phyloP scores from a whole-genome alignment of 164 flowering plant genomes.

The Chimonanthus praecox region DNA sequence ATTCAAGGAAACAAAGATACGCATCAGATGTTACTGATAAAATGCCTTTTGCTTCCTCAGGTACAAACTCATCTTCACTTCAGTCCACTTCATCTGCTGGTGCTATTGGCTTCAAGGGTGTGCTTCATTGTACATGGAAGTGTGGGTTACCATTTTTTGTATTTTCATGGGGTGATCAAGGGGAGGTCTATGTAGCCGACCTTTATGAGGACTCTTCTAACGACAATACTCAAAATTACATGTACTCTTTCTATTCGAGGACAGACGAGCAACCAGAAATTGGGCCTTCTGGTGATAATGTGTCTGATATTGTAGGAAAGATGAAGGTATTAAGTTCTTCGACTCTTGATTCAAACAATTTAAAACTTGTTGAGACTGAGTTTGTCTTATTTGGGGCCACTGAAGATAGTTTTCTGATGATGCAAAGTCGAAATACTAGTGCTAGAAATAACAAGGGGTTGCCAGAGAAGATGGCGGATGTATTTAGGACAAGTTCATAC shows the following conservation, averaged over 20 bases:
- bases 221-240: constrained; percentile 36
- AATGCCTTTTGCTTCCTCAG: constrained; percentile 36
- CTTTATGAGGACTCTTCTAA: constrained; percentile 26
- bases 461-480: constrained; percentile 41
- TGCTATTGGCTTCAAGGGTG: constrained; percentile 40
- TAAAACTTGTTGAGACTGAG: constrained; percentile 54
- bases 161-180: constrained; percentile 61
- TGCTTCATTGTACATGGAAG: constrained; percentile 68
- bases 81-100: constrained; percentile 35
- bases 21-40: constrained; percentile 27
- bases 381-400: constrained; percentile 48
- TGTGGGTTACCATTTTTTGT: constrained; percentile 55
- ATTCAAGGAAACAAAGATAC: constrained; percentile 12
- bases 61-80: constrained; percentile 40
- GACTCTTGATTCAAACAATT: constrained; percentile 31
- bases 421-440: constrained; percentile 21
- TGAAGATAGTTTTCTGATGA: constrained; percentile 23
- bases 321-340: constrained; percentile 67
- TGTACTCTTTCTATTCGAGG: constrained; percentile 51
- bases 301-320: constrained; percentile 49
- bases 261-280: constrained; percentile 26
- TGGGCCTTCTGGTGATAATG: constrained; percentile 13
- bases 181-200: constrained; percentile 50
- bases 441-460: constrained; percentile 30
- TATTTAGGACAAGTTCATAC: constrained; percentile 32